Conservation (phyloP, 1,284 basidiomycete species). For the Ustilago cynodontis region DNA sequence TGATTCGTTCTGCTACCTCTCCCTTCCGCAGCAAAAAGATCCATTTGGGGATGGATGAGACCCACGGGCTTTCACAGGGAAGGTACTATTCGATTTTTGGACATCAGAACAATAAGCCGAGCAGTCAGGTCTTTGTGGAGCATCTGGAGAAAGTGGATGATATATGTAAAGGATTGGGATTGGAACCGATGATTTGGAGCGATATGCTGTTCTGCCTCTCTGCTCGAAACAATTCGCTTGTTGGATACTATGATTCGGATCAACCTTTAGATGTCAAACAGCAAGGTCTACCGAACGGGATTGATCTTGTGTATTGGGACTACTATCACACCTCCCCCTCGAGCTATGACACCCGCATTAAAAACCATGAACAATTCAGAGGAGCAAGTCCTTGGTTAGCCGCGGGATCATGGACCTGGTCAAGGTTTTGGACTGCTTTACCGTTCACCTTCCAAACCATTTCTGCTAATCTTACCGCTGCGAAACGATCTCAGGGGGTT, state of each 20-base stretch:
- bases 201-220: slow-evolving; percentile 70
- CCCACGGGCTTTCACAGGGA: slow-evolving; percentile 70
- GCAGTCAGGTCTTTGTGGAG: slow-evolving; percentile 61
- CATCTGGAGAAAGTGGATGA: slow-evolving; percentile 65
- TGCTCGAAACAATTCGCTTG: slow-evolving; percentile 69
- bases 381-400: slow-evolving; percentile 69
- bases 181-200: slow-evolving; percentile 71
- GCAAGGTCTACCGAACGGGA: slow-evolving; percentile 63
- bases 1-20: slow-evolving; percentile 58
- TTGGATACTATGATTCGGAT: slow-evolving; percentile 68
- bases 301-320: slow-evolving; percentile 68
- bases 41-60: slow-evolving; percentile 59
- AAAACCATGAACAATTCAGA: slow-evolving; percentile 67
- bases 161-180: slow-evolving; percentile 58
- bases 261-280: slow-evolving; percentile 37
- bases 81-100: slow-evolving; percentile 69
- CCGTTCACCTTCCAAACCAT: slow-evolving; percentile 71
- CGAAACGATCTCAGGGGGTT: slow-evolving; percentile 63
- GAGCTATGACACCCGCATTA: slow-evolving; percentile 67
- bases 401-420: slow-evolving; percentile 70
- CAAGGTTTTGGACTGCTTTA: slow-evolving; percentile 70
- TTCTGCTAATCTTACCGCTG: slow-evolving; percentile 67
- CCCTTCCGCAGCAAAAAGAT: slow-evolving; percentile 69
- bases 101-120: slow-evolving; percentile 63
- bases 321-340: slow-evolving; percentile 64